phyloP scores from a whole-genome alignment of 352 stramenopile genomes.

The Saprolegnia parasitica region DNA sequence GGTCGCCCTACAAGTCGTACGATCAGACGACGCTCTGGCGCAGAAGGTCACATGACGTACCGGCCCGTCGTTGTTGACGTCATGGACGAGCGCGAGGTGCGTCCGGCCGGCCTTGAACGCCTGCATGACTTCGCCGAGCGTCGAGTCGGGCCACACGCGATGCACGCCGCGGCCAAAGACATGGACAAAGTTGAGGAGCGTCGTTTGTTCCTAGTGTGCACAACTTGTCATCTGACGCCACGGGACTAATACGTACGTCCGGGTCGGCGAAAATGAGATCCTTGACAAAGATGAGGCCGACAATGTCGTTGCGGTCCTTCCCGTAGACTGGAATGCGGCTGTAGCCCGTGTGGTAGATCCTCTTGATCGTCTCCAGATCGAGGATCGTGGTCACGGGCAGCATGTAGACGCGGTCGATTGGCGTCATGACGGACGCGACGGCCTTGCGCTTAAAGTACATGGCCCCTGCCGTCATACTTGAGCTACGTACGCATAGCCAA shows the following conservation, averaged over 20 bases:
- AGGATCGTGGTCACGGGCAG: conserved; percentile 47
- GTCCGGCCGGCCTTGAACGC: conserved; percentile 71
- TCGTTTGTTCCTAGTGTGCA: conserved; percentile 37
- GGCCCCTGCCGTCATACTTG: too few relatives aligned
- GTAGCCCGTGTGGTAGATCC: conserved; percentile 89
- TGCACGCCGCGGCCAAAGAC: conserved; percentile 69
- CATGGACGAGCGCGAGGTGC: conserved; percentile 68
- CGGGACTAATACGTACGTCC: conserved; percentile 29
- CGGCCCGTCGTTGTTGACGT: conserved; percentile 75
- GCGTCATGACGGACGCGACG: conserved; percentile 91
- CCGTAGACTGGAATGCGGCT: conserved; percentile 94
- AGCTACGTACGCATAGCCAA: conserved; percentile 63
- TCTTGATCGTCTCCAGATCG: conserved; percentile 54
- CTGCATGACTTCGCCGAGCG: conserved; percentile 60
- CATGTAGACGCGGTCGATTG: conserved; percentile 66
- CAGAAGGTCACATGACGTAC: conserved; percentile 49
- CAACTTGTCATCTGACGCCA: neutral
- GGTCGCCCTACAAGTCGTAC: conserved; percentile 87
- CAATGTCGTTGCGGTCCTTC: conserved; percentile 94
- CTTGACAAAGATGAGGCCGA: conserved; percentile 94
- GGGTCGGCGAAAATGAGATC: conserved; percentile 84
- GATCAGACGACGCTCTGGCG: conserved; percentile 39
- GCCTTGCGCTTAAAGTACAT: conserved; percentile 72
- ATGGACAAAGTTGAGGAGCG: conserved; percentile 88
- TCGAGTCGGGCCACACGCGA: conserved; percentile 62